Evolutionary conservation across 176 grass and related monocot species (phyloP).

Genomic region (Oryza glumipatula): DNA sequence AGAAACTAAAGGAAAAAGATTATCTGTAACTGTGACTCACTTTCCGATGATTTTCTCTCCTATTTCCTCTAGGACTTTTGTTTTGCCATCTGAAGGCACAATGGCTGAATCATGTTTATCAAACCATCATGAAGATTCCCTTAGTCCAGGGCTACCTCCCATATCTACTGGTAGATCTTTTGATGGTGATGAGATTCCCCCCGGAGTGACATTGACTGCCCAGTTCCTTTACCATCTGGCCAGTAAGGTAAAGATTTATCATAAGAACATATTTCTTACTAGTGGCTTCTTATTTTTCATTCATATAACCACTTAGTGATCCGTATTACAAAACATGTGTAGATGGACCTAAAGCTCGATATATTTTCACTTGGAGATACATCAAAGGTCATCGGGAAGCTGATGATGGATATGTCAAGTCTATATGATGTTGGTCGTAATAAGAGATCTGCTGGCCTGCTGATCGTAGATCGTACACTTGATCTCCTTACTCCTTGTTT

Average conservation of each 20-base stretch:
- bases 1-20: constrained; percentile 40
- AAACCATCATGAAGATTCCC: constrained; percentile 69
- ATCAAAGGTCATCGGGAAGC: constrained; percentile 89
- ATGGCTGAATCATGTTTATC: constrained; percentile 79
- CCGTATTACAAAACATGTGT: constrained; percentile 42
- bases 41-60: constrained; percentile 90
- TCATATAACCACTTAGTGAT: constrained; percentile 27
- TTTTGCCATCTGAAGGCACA: constrained; percentile 84
- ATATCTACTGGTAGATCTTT: constrained; percentile 74
- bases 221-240: constrained; percentile 93
- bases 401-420: constrained; percentile 99
- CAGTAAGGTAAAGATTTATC: constrained; percentile 73
- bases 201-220: constrained; percentile 81
- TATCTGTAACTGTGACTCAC: constrained; percentile 76
- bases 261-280: neutral
- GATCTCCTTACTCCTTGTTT: constrained; percentile 91
- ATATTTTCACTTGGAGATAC: constrained; percentile 96
- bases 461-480: constrained; percentile 88
- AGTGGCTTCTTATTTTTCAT: constrained; percentile 23
- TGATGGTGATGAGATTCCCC: constrained; percentile 78
- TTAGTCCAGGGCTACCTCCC: constrained; percentile 76
- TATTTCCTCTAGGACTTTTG: constrained; percentile 77
- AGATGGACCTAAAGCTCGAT: constrained; percentile 98
- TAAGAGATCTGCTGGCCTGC: constrained; percentile 91
- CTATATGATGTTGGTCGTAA: constrained; percentile 88